These are phyloP conservation scores for Fragilaria radians DNA, from an alignment of 108 stramenopile genomes.

Conservation along the genomic window DNA sequence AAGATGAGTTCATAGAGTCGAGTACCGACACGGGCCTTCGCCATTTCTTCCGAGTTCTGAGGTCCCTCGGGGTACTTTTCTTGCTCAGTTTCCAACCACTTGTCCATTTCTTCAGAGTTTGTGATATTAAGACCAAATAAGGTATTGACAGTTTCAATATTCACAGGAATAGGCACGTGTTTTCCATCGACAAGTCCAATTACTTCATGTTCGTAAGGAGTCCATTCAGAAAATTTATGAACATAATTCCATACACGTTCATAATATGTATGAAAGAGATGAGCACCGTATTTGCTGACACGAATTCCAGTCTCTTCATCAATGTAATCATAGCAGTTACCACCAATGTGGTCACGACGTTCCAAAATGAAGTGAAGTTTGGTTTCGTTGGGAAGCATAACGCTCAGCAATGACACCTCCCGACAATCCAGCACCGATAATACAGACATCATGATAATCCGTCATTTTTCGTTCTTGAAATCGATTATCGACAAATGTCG, in stretches of 20 bases:
- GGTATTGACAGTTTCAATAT: slow-evolving; percentile 76
- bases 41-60: slow-evolving; percentile 71
- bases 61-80: slow-evolving; percentile 27
- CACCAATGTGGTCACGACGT: slow-evolving; percentile 66
- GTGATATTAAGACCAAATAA: slow-evolving; percentile 57
- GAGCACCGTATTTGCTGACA: slow-evolving; percentile 53
- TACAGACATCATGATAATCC: slow-evolving; percentile 48
- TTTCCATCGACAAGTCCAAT: slow-evolving; percentile 53
- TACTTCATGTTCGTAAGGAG: slow-evolving; percentile 63
- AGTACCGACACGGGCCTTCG: slow-evolving; percentile 51
- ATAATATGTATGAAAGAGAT: slow-evolving; percentile 67
- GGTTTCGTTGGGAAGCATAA: slow-evolving; percentile 39
- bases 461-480: background rate
- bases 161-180: slow-evolving; percentile 76
- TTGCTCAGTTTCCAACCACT: slow-evolving; percentile 57
- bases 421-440: slow-evolving; percentile 70
- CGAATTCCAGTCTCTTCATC: slow-evolving; percentile 60
- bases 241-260: slow-evolving; percentile 68
- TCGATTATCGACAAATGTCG: background rate
- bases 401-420: slow-evolving; percentile 75
- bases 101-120: slow-evolving; percentile 61
- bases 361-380: slow-evolving; percentile 63
- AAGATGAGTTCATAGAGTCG: slow-evolving; percentile 68
- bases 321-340: slow-evolving; percentile 78
- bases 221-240: slow-evolving; percentile 58